These are phyloP conservation scores for Elsinoe batatas DNA, from an alignment of 2,329 filamentous ascomycete genomes.

Conservation along the genomic window DNA sequence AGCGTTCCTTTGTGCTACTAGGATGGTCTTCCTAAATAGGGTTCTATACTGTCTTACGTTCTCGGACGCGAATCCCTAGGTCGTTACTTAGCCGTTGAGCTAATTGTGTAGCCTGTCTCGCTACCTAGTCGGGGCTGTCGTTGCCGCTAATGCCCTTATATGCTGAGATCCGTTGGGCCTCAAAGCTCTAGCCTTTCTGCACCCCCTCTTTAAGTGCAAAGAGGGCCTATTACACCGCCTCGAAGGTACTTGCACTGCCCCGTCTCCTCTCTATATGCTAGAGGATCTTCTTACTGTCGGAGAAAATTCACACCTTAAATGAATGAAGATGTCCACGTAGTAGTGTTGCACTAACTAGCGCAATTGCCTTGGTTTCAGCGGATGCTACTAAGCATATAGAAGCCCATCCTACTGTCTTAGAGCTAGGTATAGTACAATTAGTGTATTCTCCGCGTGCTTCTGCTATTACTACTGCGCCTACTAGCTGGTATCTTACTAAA, in stretches of 20 bases:
- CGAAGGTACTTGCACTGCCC: not conserved
- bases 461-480: not conserved
- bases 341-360: not conserved
- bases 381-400: not conserved
- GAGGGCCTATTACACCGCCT: not conserved
- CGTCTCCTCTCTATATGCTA: not conserved
- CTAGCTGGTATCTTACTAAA: not conserved
- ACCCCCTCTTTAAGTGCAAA: not conserved
- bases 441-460: not conserved
- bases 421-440: not conserved
- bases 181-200: not conserved
- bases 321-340: not conserved
- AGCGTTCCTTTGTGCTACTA: not conserved
- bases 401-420: not conserved
- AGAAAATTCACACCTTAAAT: not conserved
- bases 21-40: not conserved
- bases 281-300: not conserved
- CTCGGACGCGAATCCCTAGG: not conserved
- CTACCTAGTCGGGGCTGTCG: conserved; percentile 3
- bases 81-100: too few relatives aligned
- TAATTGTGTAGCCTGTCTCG: not conserved
- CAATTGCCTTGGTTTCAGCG: not conserved
- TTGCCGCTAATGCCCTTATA: not conserved
- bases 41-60: not conserved
- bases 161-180: not conserved